These are phyloP conservation scores for Fusarium sp. DNA, from an alignment of 2,329 filamentous ascomycete genomes.

Conservation along the genomic window DNA sequence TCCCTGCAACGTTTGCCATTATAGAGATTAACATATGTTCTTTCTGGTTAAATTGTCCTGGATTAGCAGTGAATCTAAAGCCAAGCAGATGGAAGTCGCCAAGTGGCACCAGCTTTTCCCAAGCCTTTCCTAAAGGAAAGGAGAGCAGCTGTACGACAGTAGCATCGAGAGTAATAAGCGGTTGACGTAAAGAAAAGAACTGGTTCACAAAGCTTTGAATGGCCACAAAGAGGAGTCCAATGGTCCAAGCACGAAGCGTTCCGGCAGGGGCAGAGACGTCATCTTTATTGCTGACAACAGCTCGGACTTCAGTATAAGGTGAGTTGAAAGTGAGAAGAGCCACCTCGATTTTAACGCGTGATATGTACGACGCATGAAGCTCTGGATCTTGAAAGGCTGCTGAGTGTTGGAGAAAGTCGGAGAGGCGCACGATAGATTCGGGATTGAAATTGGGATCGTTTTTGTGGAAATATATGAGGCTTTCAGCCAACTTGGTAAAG, in stretches of 20 bases:
- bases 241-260: constrained; percentile 67
- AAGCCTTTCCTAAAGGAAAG: constrained; percentile 61
- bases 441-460: constrained; percentile 37
- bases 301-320: constrained; percentile 69
- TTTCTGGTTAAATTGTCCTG: constrained; percentile 69
- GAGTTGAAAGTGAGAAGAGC: constrained; percentile 67
- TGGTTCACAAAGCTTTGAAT: constrained; percentile 66
- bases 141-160: constrained; percentile 68
- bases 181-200: constrained; percentile 69
- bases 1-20: constrained; percentile 53
- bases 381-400: constrained; percentile 54
- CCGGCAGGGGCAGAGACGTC: constrained; percentile 64
- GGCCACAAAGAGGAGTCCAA: constrained; percentile 64
- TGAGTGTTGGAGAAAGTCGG: constrained; percentile 34
- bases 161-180: constrained; percentile 63
- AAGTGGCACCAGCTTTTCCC: constrained; percentile 61
- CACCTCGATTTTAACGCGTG: constrained; percentile 67
- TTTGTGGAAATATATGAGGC: constrained; percentile 25
- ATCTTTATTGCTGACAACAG: constrained; percentile 69
- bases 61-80: constrained; percentile 63
- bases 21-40: constrained; percentile 72
- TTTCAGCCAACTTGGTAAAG: constrained; percentile 14
- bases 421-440: constrained; percentile 23
- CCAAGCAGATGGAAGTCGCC: constrained; percentile 61
- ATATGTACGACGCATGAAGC: constrained; percentile 58